Evolutionary conservation across 73 alveolate genomes (phyloP), one percentile per base, ranked within the genome.

Genomic region (Durusdinium trenchii): DNA sequence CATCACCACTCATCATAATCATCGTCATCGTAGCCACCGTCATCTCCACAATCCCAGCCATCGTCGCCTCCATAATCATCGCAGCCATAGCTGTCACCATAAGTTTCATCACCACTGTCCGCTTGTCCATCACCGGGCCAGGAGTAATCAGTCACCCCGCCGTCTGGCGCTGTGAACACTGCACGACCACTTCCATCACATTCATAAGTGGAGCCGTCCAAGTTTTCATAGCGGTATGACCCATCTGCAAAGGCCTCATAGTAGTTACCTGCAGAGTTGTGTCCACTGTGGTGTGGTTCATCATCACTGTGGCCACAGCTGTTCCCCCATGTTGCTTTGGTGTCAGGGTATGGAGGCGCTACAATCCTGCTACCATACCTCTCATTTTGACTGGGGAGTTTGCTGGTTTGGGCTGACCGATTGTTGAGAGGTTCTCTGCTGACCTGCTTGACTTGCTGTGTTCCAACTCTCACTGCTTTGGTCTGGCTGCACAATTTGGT

Each of bases 151-250:
- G 75, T 54, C 36, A 84, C 78, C n/a, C 54, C 71, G 36, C 94
- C 94, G 40, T 54, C 94, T 40, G 94, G 94, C 26, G 94, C 48
- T 3, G 94, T 84, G 76, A 51, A 84, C 54, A 38, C 54, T 32
- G 94, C 75, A 10, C 52, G 94, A 51, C 78, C 52, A 20, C 36
- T 10, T 5, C 64, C 62, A 36, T 84, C 78, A 14, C 52, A 52
- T 9, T 9, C 42, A n/a, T 84, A 84, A 1, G 94, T 84, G 45
- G 94, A 84, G 73, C 94, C 94, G 52, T 84, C 52, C 26, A 0
- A n/a, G 43, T 84, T 84, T 40, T 84, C 94, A 52, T 84, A 84
- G 79, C 52, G 94, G 42, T 84, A 84, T 18, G 94, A 84, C 42
- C 94, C 94, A 36, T 84, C 94, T 3, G 32, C 50, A 36, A n/a